A percentile compares a stretch with the other conserved stretches of the same genome.
These are phyloP conservation scores for Brassica nigra DNA, from an alignment of 345 rosid genomes.

Conservation along the genomic window DNA sequence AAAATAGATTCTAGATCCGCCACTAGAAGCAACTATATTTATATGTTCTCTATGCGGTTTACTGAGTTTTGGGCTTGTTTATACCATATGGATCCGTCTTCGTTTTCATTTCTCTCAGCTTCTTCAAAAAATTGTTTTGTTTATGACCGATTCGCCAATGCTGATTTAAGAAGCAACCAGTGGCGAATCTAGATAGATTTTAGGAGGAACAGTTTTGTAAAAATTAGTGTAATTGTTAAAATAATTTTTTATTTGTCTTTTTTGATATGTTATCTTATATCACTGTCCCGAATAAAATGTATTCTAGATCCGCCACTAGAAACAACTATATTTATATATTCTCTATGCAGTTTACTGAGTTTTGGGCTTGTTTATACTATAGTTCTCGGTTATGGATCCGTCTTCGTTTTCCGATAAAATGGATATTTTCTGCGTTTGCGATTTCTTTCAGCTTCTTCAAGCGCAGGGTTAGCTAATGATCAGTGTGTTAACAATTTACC, in stretches of 20 bases:
- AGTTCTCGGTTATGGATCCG: background rate
- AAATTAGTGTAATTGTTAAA: no score
- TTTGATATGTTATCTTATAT: no score
- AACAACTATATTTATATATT: background rate
- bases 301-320: no score
- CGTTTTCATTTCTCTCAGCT: background rate
- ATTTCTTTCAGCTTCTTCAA: constrained; percentile 1
- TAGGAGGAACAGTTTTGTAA: no score
- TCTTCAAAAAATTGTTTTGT: no score
- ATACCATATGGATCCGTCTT: background rate
- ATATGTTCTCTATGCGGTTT: background rate
- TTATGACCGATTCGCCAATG: no score
- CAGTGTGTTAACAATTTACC: background rate
- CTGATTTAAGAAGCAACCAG: no score
- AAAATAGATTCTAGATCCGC: no score
- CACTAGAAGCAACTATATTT: background rate
- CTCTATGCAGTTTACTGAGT: background rate
- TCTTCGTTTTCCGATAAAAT: background rate
- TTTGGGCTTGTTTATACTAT: background rate
- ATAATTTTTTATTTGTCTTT: no score
- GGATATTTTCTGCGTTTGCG: background rate
- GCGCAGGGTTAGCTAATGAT: background rate
- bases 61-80: background rate
- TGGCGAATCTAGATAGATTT: no score
- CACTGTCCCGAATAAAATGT: no score